Base-by-base conservation (phyloP, 2,329 filamentous ascomycete genomes). In the Tolypocladium nubicola region DNA sequence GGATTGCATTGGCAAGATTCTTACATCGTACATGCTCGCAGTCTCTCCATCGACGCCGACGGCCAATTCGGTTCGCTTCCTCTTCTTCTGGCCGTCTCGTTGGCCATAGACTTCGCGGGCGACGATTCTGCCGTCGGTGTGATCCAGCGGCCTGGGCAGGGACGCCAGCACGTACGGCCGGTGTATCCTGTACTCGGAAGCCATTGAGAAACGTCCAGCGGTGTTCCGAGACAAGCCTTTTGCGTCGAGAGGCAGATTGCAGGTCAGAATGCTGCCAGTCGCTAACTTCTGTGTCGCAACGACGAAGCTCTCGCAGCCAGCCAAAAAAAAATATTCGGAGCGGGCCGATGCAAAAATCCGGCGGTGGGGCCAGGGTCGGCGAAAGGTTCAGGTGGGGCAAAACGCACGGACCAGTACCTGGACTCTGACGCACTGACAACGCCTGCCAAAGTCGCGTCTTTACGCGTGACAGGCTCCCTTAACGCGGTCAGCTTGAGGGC, bases 21-120 rank as follows among this genome's bases (percentile, higher is more conserved):
- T 64, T 64, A 85, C 82, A 76, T 87, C 82, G 64, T 87, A 87
- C 47, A 87, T 78, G 62, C 84, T 86, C 3, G 84, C 74, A 4
- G 82, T 80, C 66, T 87, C 84, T 59, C 84, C 84, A 67, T 87
- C 82, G 64, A 84, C 79, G 23, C 84, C 84, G 35, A 87, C 81
- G 11, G 78, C 80, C 53, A 87, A 68, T 65, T 87, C 84, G 11
- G 84, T 76, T 63, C 84, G 79, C 72, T 85, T 85, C 63, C 80
- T 78, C 71, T 82, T 85, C 71, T 80, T 83, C 38, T 77, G 76
- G 26, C 78, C 80, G 54, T 79, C 75, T 62, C 77, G 75, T 67
- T 81, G 80, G 60, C 83, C 82, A 63, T 79, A 83, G 41, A 87
- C 82, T 61, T 86, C 82, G 61, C 81, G 77, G 14, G 84, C 79